Base-by-base conservation (phyloP, 2,329 filamentous ascomycete species). In the Ophiostoma sp. region DNA sequence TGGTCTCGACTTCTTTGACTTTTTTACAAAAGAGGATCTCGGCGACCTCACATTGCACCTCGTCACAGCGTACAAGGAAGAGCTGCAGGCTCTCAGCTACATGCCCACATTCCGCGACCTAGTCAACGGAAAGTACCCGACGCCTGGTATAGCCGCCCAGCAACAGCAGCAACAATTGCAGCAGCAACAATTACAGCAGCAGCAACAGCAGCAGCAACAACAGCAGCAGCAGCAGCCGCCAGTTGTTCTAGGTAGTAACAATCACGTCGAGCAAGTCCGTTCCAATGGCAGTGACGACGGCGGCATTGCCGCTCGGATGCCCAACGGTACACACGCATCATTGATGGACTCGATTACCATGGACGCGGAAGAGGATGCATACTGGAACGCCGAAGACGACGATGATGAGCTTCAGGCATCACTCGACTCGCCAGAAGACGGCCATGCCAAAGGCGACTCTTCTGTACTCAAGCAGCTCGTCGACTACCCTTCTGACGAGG, bases 1-100 rank as follows among this genome's bases (percentile, higher is more conserved):
- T 10, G 97, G 93, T 75, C 84, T 98, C 11, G 95, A 99, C 76
- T 86, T 99, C 62, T 98, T 99, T 74, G 93, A 96, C 76, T 93
- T 90, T 76, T 91, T 98, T 76, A 93, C 90, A 77, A 89, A 89
- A 77, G 92, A 96, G 75, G 89, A 89, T 70, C 85, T 94, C 76
- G 96, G 93, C 78, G 88, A 91, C 17, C 83, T 97, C 66, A 89
- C 96, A 70, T 88, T 89, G 73, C 91, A 97, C 77, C 82, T 98
- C 31, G 92, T 96, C 13, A 90, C 93, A 74, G 91, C 90, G 68
- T 93, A 94, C 76, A 88, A 93, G 31, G 91, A 94, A 17, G 90
- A 89, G 76, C 79, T 98, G 66, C 83, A 90, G 74, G 82, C 83
- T 23, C 89, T 97, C 72, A 91, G 88, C 68, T 95, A 95, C 77